phyloP scores from a whole-genome alignment of 352 stramenopile genomes.

The Phytopythium mirpurense region DNA sequence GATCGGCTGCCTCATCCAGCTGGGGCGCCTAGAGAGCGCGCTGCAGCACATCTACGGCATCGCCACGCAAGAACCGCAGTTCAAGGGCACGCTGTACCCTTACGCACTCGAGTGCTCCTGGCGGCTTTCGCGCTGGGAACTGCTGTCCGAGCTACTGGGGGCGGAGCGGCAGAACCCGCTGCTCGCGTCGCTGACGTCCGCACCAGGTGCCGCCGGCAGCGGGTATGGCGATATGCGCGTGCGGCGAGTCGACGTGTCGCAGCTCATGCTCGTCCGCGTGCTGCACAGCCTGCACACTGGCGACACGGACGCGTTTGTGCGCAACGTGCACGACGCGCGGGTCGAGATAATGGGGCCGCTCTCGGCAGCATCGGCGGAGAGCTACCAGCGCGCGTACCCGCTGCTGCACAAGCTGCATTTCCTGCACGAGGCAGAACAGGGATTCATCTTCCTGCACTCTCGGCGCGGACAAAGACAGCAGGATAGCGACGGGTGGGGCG shows the following conservation, averaged over 20 bases:
- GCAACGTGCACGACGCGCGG: conserved; percentile 56
- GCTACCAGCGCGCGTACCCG: conserved; percentile 73
- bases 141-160: conserved; percentile 70
- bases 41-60: conserved; percentile 87
- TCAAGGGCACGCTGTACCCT: conserved; percentile 75
- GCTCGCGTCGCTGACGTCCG: conserved; percentile 19
- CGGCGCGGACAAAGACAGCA: neutral
- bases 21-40: conserved; percentile 77
- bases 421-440: conserved; percentile 68
- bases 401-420: conserved; percentile 75
- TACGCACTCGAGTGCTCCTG: conserved; percentile 82
- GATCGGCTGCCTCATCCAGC: conserved; percentile 79
- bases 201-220: conserved; percentile 14
- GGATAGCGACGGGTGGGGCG: neutral
- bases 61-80: conserved; percentile 67
- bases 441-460: conserved; percentile 51
- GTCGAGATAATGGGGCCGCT: conserved; percentile 69
- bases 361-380: conserved; percentile 63
- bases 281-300: conserved; percentile 67
- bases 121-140: conserved; percentile 80
- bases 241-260: conserved; percentile 63
- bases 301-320: conserved; percentile 46
- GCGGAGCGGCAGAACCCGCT: conserved; percentile 68
- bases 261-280: conserved; percentile 78
- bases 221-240: conserved; percentile 24